Evolutionary conservation across 139 green algal species (phyloP).

Genomic region (Chlorella sp.): DNA sequence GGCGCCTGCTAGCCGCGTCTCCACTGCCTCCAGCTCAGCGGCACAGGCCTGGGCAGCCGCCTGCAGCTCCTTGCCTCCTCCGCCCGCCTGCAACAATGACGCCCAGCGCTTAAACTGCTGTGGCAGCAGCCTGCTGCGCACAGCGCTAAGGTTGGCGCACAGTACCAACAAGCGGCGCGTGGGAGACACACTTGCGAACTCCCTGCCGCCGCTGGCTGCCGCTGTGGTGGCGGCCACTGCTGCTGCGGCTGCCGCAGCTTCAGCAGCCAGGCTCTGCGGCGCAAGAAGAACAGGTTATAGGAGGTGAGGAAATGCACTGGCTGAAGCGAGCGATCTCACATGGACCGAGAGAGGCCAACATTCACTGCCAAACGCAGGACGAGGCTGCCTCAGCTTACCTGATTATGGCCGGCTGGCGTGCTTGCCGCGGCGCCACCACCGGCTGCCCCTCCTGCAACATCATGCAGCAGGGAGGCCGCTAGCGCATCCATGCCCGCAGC

Average conservation of each 20-base stretch:
- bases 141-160: constrained; percentile 12
- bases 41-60: neutral
- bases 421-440: neutral
- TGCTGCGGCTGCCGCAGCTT: neutral
- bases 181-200: neutral
- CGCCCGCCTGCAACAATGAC: neutral
- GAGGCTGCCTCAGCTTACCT: too few species aligned
- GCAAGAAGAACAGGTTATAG: too few species aligned
- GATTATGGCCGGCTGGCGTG: neutral
- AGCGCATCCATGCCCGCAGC: neutral
- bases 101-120: neutral
- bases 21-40: constrained; percentile 18
- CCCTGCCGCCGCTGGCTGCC: neutral
- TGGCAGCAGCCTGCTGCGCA: constrained; percentile 17
- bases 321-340: too few species aligned
- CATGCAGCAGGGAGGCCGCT: neutral
- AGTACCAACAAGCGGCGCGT: constrained; percentile 16
- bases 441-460: neutral
- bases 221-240: too few species aligned
- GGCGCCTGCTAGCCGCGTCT: neutral
- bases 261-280: neutral
- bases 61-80: constrained; percentile 18
- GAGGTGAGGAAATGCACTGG: neutral
- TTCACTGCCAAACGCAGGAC: too few species aligned
- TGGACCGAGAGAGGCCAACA: too few species aligned